These are phyloP conservation scores for Podospora pseudoanserina DNA, from an alignment of 495 filamentous ascomycete genomes.

Conservation along the genomic window DNA sequence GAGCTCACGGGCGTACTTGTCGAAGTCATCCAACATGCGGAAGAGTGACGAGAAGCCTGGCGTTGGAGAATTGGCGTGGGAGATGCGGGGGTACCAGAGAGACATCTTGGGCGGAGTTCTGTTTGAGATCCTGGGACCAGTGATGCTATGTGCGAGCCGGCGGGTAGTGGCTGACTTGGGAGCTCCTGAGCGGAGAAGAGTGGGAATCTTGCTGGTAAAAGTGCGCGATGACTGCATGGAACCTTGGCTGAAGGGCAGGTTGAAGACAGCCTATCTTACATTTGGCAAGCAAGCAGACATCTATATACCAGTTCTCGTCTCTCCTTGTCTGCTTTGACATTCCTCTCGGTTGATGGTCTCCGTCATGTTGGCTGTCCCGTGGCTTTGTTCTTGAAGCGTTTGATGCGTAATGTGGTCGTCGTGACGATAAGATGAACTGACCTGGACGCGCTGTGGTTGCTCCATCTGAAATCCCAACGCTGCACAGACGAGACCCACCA, in stretches of 20 bases:
- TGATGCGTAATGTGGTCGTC: background rate
- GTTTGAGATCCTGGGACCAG: background rate
- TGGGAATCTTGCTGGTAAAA: background rate
- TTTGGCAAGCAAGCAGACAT: background rate
- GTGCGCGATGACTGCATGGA: background rate
- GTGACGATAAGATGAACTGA: background rate
- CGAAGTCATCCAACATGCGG: slow-evolving; percentile 75
- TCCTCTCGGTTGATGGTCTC: background rate
- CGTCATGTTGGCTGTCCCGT: background rate
- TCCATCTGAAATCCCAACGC: too few species aligned
- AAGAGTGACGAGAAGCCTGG: slow-evolving; percentile 65
- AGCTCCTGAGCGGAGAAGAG: background rate
- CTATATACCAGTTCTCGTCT: background rate
- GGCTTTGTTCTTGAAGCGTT: background rate
- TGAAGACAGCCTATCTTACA: background rate
- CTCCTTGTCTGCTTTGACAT: background rate
- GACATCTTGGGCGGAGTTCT: slow-evolving; percentile 22
- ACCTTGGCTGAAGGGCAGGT: background rate
- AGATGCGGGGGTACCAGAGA: slow-evolving; percentile 25
- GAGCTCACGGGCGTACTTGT: slow-evolving; percentile 45
- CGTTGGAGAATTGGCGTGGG: slow-evolving; percentile 27
- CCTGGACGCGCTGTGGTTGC: too few species aligned
- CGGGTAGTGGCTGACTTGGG: background rate
- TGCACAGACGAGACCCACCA: background rate
- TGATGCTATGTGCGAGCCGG: background rate